Percentiles rank a stretch among this genome's conserved stretches.
These are phyloP conservation scores for Crithidia bombi DNA, from an alignment of 208 protist species.

Conservation along the genomic window DNA sequence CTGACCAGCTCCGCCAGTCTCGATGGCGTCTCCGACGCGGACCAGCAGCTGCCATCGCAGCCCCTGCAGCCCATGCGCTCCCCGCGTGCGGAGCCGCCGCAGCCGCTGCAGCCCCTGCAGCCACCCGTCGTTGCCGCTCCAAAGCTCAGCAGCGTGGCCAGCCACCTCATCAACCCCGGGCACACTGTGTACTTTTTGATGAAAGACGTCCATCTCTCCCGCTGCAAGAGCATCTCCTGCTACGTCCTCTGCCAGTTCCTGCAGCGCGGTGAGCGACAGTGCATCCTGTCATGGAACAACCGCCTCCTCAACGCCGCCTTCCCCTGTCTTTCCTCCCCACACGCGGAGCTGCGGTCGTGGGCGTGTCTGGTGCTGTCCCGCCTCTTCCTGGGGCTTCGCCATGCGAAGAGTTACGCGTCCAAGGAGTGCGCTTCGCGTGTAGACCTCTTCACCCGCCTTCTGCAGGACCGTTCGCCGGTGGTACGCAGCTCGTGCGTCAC, in stretches of 20 bases:
- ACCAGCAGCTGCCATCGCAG: conserved; percentile 18
- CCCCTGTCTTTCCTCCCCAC: conserved; percentile 56
- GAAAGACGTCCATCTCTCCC: conserved; percentile 60
- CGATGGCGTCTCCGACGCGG: conserved; percentile 17
- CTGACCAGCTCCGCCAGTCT: conserved; percentile 33
- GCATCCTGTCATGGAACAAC: conserved; percentile 83
- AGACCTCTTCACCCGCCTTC: conserved; percentile 72
- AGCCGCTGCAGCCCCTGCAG: conserved; percentile 11
- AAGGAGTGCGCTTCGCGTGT: conserved; percentile 76
- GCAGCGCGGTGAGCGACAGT: conserved; percentile 65
- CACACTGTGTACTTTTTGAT: conserved; percentile 73
- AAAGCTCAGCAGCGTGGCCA: conserved; percentile 24
- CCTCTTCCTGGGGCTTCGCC: conserved; percentile 69
- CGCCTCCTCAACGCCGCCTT: conserved; percentile 80
- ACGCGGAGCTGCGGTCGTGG: conserved; percentile 86
- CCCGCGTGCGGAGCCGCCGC: background rate
- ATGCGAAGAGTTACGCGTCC: conserved; percentile 81
- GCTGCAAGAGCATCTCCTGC: conserved; percentile 92
- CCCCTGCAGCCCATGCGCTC: conserved; percentile 19
- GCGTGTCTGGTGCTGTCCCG: conserved; percentile 78
- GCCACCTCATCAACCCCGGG: conserved; percentile 19
- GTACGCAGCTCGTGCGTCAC: conserved; percentile 90
- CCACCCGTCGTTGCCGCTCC: background rate
- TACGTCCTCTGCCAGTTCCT: conserved; percentile 93
- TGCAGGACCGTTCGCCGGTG: conserved; percentile 84